These are phyloP conservation scores for Hyaloscypha variabilis DNA, from an alignment of 495 filamentous ascomycete genomes.

Conservation along the genomic window DNA sequence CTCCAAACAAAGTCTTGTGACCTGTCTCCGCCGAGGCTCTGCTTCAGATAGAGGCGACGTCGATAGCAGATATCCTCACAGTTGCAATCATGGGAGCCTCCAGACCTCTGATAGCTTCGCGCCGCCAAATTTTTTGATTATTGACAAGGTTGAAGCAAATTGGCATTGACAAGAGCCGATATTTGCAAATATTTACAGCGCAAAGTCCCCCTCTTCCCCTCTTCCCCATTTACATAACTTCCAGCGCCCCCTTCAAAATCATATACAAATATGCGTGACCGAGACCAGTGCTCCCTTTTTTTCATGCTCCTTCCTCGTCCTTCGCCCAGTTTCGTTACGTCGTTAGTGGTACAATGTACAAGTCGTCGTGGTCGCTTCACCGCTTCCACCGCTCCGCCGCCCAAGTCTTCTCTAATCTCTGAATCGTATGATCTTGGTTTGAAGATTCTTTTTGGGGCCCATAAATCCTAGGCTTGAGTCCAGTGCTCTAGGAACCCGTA, in stretches of 20 bases:
- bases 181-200: constrained; percentile 4
- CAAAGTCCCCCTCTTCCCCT: neutral
- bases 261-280: constrained; percentile 2
- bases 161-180: constrained; percentile 3
- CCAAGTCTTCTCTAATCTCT: constrained; percentile 9
- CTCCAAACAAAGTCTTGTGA: neutral
- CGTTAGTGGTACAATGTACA: constrained; percentile 21
- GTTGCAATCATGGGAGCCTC: neutral
- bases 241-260: neutral
- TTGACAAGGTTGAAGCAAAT: constrained; percentile 1
- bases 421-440: neutral
- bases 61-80: neutral
- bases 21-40: neutral
- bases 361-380: neutral
- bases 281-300: neutral
- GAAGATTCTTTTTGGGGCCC: neutral
- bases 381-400: too few relatives aligned
- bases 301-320: constrained; percentile 4
- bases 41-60: neutral
- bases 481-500: neutral
- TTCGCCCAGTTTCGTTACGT: constrained; percentile 13
- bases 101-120: neutral
- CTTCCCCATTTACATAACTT: neutral
- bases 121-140: neutral
- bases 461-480: neutral